Conservation (phyloP, 2,329 filamentous ascomycete genomes). For the Mycosphaerella sp. region DNA sequence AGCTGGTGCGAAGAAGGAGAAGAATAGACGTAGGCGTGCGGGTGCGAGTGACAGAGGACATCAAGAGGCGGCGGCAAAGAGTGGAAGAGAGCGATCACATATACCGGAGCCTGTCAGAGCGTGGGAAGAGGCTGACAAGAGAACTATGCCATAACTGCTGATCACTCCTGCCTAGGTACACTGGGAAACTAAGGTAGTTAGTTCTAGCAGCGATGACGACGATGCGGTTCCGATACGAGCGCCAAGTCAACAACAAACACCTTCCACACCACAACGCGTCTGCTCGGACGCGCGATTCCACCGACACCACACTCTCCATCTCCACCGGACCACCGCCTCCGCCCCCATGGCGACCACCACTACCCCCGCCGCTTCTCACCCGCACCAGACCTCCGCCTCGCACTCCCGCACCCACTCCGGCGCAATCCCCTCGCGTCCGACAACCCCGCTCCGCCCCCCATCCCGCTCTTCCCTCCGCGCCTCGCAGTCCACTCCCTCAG, state of each 20-base stretch:
- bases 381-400: slow-evolving; percentile 16
- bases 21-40: slow-evolving; percentile 1
- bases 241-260: slow-evolving; percentile 8
- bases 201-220: not conserved
- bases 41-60: slow-evolving; percentile 1
- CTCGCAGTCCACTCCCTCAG: slow-evolving; percentile 45
- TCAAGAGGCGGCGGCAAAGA: not conserved
- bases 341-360: slow-evolving; percentile 18
- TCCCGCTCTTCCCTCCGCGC: slow-evolving; percentile 85
- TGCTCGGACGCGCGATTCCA: not conserved
- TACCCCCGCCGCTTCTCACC: slow-evolving; percentile 11
- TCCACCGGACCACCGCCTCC: not conserved
- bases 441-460: slow-evolving; percentile 83
- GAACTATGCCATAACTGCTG: too few relatives aligned
- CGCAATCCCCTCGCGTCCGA: slow-evolving; percentile 64
- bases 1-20: not conserved
- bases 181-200: too few relatives aligned
- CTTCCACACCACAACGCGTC: not conserved
- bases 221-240: not conserved
- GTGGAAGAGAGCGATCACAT: not conserved
- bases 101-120: not conserved
- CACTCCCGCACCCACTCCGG: slow-evolving; percentile 44
- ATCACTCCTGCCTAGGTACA: too few relatives aligned
- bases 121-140: not conserved
- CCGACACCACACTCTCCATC: not conserved